Evolutionary conservation across 2,329 filamentous ascomycete genomes (phyloP), one percentile per base, ranked within the genome.

Genomic region (Paecilomyces fulvus): DNA sequence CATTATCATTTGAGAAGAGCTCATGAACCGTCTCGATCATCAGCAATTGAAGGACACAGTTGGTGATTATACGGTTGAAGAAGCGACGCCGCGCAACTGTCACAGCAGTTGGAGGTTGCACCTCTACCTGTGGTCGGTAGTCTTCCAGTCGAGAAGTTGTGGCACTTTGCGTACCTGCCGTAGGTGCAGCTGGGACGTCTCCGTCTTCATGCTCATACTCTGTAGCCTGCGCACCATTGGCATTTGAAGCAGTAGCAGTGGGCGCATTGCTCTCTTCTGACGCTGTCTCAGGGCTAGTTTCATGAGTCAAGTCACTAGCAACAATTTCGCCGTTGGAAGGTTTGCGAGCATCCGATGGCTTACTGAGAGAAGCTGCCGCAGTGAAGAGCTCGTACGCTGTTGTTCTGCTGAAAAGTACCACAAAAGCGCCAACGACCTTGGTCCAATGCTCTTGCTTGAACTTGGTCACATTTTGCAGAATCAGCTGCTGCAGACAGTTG

Each of bases 21-120:
- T 99, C 95, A 67, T 95, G 95, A 48, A 99, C 95, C 0, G 95
- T 99, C 73, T 99, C 95, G 65, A 99, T 99, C 91, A 99, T 99
- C 61, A 99, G 84, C 1, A 99, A 83, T 73, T 99, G 95, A 8
- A 99, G 79, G 3, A 99, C 95, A 70, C 94, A 99, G 63, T 95
- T 92, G 12, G 92, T 96, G 73, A 99, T 99, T 72, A 99, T 99
- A 64, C 92, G 89, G 76, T 99, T 99, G 81, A 99, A 99, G 78
- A 96, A 96, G 54, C 92, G 88, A 33, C 94, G 85, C 25, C 94
- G 88, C 0, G 94, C 91, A 2, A 91, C 90, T 1, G 94, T 97
- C 4, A 99, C 92, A 5, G 96, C 83, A 0, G 92, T 90, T 58
- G 95, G 90, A 71, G 94, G 90, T 70, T 95, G 91, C 12, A 91